Base-by-base conservation (phyloP, 805 yeast species). In the Debaryomyces castellii region DNA sequence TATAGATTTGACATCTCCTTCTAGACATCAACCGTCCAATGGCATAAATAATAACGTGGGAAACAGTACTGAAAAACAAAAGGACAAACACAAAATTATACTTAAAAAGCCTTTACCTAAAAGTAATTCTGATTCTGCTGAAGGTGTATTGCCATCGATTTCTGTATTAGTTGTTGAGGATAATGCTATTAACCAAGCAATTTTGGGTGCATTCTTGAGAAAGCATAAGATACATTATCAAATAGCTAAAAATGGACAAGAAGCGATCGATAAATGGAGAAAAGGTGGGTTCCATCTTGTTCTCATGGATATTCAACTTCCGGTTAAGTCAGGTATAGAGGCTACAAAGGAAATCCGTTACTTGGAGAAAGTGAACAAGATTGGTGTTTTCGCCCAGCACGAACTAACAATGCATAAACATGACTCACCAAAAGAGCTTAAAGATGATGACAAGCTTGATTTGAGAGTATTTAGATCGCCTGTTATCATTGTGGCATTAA, bases 251-350 rank as follows among this genome's bases (percentile, higher is more conserved):
- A 92, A 90, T 55, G 99, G 99, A 23, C 82, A 84, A 55, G 98
- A 94, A 59, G 99, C 99, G 1, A 80, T 94, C 2, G 96, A 90
- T 51, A 87, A 84, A 66, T 94, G 98, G 98, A 77, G 89, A 52
- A 82, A 80, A 49, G 99, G 99, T 10, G 97, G 97, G 0, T 89
- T 87, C 59, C 98, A 94, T 62, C 72, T 94, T 51, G 95, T 95
- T 33, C 77, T 94, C 37, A 94, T 94, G 99, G 99, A 94, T 72
- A 87, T 94, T 57, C 98, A 94, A 67, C 73, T 94, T 45, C 99
- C 99, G 0, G 96, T 90, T 2, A 83, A 92, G 75, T 88, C 97
- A 1, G 99, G 99, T 27, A 80, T 94, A 28, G 97, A 92, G 50
- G 98, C 96, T 3, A 87, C 98, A 1, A 85, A 87, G 58, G 96